Conservation (phyloP, 2,329 filamentous ascomycete species). For the Fusarium brevicatenulatum region DNA sequence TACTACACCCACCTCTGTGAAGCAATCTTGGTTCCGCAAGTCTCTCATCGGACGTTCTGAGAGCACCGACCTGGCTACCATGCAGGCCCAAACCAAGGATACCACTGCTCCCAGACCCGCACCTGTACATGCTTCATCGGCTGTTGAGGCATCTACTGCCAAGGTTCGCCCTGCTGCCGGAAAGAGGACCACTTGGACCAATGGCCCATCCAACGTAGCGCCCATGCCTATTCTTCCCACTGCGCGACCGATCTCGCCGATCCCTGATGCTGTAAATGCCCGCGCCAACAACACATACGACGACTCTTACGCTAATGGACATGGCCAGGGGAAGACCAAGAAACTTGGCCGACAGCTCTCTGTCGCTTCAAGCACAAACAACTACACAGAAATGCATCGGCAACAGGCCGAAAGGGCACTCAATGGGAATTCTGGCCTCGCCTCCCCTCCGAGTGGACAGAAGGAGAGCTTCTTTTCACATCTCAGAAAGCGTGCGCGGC, state of each 20-base stretch:
- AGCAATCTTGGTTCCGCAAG: constrained; percentile 97
- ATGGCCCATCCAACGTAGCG: constrained; percentile 80
- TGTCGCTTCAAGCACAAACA: constrained; percentile 89
- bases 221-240: constrained; percentile 97
- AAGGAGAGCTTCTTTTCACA: constrained; percentile 99
- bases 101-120: constrained; percentile 55
- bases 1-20: constrained; percentile 74
- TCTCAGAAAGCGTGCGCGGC: constrained; percentile 88
- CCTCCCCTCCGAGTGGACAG: constrained; percentile 79
- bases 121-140: constrained; percentile 55
- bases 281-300: constrained; percentile 78
- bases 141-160: constrained; percentile 47
- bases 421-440: constrained; percentile 80
- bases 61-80: constrained; percentile 68
- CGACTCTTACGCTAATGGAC: constrained; percentile 53
- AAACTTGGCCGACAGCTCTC: constrained; percentile 97
- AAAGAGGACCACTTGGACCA: constrained; percentile 95
- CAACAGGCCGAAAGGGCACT: constrained; percentile 92
- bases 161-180: constrained; percentile 60
- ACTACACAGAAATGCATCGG: constrained; percentile 89
- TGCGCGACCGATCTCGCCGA: constrained; percentile 92
- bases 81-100: constrained; percentile 60
- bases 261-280: constrained; percentile 92
- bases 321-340: constrained; percentile 75
- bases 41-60: constrained; percentile 87